phyloP scores from a whole-genome alignment of 2,329 filamentous ascomycete genomes.

The Penicillium glabrum region DNA sequence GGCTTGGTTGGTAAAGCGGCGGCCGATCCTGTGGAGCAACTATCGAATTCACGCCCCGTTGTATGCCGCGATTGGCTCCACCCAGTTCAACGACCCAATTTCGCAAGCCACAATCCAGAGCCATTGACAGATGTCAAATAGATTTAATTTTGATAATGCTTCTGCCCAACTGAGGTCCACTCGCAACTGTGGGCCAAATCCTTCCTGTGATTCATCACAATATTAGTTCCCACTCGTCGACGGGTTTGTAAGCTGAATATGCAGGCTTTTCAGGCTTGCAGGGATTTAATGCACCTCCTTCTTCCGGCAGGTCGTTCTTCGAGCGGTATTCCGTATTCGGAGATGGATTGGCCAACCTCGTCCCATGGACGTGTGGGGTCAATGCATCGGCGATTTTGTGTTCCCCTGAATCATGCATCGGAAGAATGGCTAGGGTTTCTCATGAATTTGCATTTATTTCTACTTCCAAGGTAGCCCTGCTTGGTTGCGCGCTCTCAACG shows the following conservation, averaged over 20 bases:
- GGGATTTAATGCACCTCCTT: neutral
- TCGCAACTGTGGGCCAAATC: neutral
- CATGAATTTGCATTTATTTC: too few relatives aligned
- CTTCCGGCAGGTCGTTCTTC: neutral
- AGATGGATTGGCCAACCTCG: neutral
- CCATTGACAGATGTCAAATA: slow-evolving; percentile 9
- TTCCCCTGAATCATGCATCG: slow-evolving; percentile 8
- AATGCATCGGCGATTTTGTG: neutral
- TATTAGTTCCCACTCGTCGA: neutral
- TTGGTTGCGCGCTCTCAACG: neutral
- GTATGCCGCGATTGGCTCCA: neutral
- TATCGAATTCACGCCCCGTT: neutral
- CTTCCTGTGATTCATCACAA: neutral
- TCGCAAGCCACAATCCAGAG: neutral
- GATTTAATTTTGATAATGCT: neutral
- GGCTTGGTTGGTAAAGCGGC: neutral
- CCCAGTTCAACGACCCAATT: neutral
- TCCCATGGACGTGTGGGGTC: slow-evolving; percentile 8
- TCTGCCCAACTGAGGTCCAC: neutral
- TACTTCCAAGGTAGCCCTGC: too few relatives aligned
- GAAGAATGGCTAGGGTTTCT: neutral
- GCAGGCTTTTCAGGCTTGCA: neutral
- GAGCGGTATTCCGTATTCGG: too few relatives aligned
- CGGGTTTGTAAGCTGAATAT: neutral
- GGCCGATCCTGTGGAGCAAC: neutral